Percentiles rank a stretch among this genome's conserved stretches.
Evolutionary conservation across 345 rosid genomes (phyloP).

Genomic region (Linum tenue): DNA sequence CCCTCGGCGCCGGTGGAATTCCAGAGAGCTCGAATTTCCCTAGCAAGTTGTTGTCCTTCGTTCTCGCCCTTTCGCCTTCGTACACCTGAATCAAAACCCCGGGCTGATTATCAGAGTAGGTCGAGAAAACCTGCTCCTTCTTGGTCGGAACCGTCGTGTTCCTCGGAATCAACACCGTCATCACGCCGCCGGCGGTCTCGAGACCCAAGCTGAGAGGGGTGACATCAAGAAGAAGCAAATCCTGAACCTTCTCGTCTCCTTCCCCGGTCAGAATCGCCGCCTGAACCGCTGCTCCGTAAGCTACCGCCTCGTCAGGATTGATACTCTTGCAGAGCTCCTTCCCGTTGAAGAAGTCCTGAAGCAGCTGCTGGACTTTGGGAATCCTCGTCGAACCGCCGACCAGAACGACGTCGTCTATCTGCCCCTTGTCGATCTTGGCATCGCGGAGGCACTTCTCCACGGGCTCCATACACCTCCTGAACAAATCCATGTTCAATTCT

Average conservation of each 20-base stretch:
- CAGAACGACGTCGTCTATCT: slow-evolving; percentile 1
- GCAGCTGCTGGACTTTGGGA: slow-evolving; percentile 4
- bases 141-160: slow-evolving; percentile 8
- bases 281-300: slow-evolving; percentile 2
- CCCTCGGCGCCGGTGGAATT: neutral
- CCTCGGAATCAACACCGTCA: neutral
- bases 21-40: neutral
- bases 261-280: neutral
- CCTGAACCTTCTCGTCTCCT: neutral
- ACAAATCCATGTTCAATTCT: neutral
- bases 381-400: slow-evolving; percentile 11
- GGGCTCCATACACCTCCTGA: slow-evolving; percentile 6
- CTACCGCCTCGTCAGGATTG: neutral
- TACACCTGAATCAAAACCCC: slow-evolving; percentile 12
- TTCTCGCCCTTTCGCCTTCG: slow-evolving; percentile 8
- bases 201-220: slow-evolving; percentile 7
- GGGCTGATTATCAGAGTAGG: slow-evolving; percentile 2
- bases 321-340: neutral
- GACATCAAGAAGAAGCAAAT: slow-evolving; percentile 2
- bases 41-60: slow-evolving; percentile 5
- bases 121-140: neutral
- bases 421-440: slow-evolving; percentile 5
- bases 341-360: neutral
- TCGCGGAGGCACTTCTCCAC: slow-evolving; percentile 8
- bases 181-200: slow-evolving; percentile 7